Percentiles rank a stretch among this genome's conserved stretches.
phyloP scores from a whole-genome alignment of 306 rosid species.

The Oemleria cerasiformis region DNA sequence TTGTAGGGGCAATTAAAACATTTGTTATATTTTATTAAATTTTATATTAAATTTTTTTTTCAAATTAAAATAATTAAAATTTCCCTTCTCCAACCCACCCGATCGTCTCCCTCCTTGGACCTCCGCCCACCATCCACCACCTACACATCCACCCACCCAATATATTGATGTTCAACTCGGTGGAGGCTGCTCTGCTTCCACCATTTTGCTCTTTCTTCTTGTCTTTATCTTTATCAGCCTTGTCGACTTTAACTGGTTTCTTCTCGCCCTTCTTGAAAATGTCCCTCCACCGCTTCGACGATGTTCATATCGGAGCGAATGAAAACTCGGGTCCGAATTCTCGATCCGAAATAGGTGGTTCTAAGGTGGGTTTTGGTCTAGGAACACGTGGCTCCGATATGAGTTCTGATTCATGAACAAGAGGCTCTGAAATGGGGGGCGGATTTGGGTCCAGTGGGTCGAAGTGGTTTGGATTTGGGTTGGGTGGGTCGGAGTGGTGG shows the following conservation, averaged over 20 bases:
- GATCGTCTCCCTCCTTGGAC: too few relatives aligned
- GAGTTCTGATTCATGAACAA: not conserved
- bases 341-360: not conserved
- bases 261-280: conserved; percentile 62
- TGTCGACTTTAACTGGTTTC: conserved; percentile 32
- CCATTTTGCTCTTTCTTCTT: conserved; percentile 49
- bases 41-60: too few relatives aligned
- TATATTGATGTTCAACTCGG: conserved; percentile 84
- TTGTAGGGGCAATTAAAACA: too few relatives aligned
- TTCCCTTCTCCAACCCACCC: too few relatives aligned
- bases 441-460: too few relatives aligned
- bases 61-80: too few relatives aligned
- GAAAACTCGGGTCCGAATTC: conserved; percentile 38
- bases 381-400: conserved; percentile 14
- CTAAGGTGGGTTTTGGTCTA: conserved; percentile 11
- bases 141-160: too few relatives aligned
- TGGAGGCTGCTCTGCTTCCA: conserved; percentile 42
- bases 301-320: conserved; percentile 26
- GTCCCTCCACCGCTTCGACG: too few relatives aligned
- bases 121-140: too few relatives aligned
- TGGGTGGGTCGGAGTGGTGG: not conserved
- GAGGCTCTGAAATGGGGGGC: too few relatives aligned
- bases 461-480: not conserved
- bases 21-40: too few relatives aligned
- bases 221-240: conserved; percentile 36